A percentile compares a stretch with the other conserved stretches of the same genome.
Evolutionary conservation across 2,329 filamentous ascomycete species (phyloP).

Genomic region (Phaeosphaeria sp.): DNA sequence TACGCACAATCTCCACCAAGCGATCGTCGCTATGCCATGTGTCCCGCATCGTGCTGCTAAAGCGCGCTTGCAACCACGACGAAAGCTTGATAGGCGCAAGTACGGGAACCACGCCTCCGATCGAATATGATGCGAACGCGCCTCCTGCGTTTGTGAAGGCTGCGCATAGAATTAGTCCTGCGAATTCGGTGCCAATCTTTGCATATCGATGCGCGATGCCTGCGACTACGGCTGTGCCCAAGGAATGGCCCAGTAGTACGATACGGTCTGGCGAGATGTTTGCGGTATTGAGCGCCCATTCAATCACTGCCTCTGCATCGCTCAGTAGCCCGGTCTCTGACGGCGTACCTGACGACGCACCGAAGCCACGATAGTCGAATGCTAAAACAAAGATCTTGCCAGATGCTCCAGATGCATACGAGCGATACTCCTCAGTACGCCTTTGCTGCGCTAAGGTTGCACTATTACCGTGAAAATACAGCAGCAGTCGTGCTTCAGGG

Average conservation of each 20-base stretch:
- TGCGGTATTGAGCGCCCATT: slow-evolving; percentile 74
- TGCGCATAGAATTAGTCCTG: slow-evolving; percentile 79
- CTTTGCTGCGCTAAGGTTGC: slow-evolving; percentile 81
- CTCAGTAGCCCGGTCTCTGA: slow-evolving; percentile 80
- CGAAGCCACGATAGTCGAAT: slow-evolving; percentile 93
- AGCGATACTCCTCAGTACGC: slow-evolving; percentile 78
- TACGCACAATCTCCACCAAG: slow-evolving; percentile 62
- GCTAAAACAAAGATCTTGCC: slow-evolving; percentile 71
- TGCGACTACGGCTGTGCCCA: slow-evolving; percentile 84
- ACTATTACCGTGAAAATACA: slow-evolving; percentile 66
- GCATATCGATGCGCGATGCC: slow-evolving; percentile 76
- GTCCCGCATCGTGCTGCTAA: slow-evolving; percentile 74
- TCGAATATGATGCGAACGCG: slow-evolving; percentile 77
- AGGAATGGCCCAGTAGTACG: slow-evolving; percentile 82
- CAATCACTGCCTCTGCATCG: slow-evolving; percentile 76
- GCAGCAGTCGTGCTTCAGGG: slow-evolving; percentile 60
- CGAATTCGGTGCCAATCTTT: slow-evolving; percentile 69
- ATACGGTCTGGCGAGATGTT: slow-evolving; percentile 74
- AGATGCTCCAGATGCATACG: slow-evolving; percentile 68
- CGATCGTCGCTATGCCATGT: slow-evolving; percentile 78
- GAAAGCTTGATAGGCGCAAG: slow-evolving; percentile 74
- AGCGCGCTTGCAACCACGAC: slow-evolving; percentile 67
- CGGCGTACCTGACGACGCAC: slow-evolving; percentile 77
- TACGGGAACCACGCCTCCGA: slow-evolving; percentile 77
- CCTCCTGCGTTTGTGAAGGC: slow-evolving; percentile 77